Percentiles rank a stretch among this genome's conserved stretches.
Evolutionary conservation across 148 eudicot genomes (phyloP).

Genomic region (Fagopyrum esculentum): DNA sequence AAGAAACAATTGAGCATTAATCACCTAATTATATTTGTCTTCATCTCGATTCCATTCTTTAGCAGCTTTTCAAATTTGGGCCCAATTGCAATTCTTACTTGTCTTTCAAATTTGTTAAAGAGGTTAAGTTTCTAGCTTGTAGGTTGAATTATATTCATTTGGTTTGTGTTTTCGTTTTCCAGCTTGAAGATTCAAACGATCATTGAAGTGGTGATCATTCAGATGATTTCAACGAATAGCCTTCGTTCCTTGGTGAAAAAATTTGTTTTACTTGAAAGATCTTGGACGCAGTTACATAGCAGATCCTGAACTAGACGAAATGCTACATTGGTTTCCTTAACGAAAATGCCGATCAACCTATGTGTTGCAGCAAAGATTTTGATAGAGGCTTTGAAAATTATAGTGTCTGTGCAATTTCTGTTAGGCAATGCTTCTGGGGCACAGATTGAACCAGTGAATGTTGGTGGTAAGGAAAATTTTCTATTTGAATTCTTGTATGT

Average conservation of each 20-base stretch:
- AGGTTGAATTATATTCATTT: background rate
- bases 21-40: background rate
- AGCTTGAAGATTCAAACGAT: background rate
- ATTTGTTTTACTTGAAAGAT: background rate
- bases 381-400: constrained; percentile 30
- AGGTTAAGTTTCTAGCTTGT: background rate
- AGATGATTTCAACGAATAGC: background rate
- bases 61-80: background rate
- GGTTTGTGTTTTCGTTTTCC: background rate
- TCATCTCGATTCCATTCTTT: background rate
- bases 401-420: constrained; percentile 34
- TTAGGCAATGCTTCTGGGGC: constrained; percentile 23
- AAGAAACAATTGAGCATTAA: background rate
- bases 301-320: background rate
- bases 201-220: background rate
- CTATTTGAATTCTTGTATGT: background rate
- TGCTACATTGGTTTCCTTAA: constrained; percentile 6
- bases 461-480: background rate
- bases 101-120: background rate
- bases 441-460: background rate
- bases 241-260: background rate
- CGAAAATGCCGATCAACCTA: constrained; percentile 26
- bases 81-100: background rate
- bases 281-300: background rate
- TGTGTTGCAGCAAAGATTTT: constrained; percentile 21